Evolutionary conservation across 352 stramenopile genomes (phyloP).

Genomic region (Pythium aquatile): DNA sequence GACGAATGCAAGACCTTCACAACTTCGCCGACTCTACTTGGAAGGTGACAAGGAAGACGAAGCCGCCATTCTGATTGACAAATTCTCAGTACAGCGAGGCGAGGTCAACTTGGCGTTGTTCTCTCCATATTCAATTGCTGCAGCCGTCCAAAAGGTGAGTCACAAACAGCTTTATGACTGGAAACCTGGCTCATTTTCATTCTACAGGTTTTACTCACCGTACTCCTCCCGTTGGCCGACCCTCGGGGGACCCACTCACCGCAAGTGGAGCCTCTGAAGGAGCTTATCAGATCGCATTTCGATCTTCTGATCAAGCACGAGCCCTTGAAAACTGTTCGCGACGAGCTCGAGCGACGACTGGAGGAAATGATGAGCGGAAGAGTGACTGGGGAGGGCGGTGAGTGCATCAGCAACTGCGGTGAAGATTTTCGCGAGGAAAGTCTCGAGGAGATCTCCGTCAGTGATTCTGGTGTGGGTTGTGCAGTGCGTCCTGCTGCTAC

Average conservation of each 20-base stretch:
- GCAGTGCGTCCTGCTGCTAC: not conserved
- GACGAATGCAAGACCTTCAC: constrained; percentile 4
- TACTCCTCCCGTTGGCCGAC: not conserved
- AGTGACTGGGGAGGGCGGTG: not conserved
- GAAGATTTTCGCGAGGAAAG: not conserved
- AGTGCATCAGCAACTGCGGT: not conserved
- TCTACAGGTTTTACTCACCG: not conserved
- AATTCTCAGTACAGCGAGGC: not conserved
- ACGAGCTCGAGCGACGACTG: constrained; percentile 7
- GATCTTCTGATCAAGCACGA: constrained; percentile 10
- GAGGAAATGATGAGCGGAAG: constrained; percentile 1
- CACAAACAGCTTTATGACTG: not conserved
- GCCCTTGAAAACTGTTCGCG: not conserved
- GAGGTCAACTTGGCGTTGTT: constrained; percentile 1
- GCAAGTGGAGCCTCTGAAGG: not conserved
- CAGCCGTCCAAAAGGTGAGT: constrained; percentile 8
- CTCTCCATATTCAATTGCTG: constrained; percentile 18
- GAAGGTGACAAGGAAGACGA: constrained; percentile 9
- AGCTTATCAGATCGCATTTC: constrained; percentile 11
- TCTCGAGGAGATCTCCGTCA: not conserved
- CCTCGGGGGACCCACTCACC: not conserved
- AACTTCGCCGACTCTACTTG: constrained; percentile 16
- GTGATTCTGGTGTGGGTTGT: not conserved
- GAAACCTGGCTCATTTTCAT: not conserved
- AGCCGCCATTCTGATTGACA: constrained; percentile 8